Evolutionary conservation across 305 asterid species (phyloP).

Genomic region (Caryopteris hybrid): DNA sequence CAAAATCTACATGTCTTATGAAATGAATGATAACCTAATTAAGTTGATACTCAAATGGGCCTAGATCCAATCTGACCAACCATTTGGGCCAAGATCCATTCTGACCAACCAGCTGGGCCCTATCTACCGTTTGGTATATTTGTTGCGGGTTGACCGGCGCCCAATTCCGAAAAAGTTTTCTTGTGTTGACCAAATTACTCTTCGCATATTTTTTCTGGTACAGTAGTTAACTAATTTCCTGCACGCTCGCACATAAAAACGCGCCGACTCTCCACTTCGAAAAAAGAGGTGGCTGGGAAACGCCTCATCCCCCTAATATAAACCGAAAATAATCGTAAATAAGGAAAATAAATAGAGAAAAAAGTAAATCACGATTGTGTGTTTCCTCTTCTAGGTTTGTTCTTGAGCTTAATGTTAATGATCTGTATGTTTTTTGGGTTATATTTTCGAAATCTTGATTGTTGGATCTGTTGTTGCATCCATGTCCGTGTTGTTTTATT

Average conservation of each 20-base stretch:
- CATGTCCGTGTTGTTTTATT: background rate
- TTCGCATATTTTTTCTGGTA: constrained; percentile 8
- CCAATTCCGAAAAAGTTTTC: background rate
- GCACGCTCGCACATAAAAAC: constrained; percentile 9
- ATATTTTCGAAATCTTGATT: background rate
- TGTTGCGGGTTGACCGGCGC: background rate
- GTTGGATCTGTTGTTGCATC: constrained; percentile 23
- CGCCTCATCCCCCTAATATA: constrained; percentile 14
- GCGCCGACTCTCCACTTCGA: constrained; percentile 38
- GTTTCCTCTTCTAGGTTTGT: constrained; percentile 17
- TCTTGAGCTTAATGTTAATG: background rate
- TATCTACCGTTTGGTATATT: background rate
- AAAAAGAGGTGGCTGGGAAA: constrained; percentile 27
- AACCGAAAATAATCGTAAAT: background rate
- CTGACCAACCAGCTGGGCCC: background rate
- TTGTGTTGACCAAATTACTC: background rate
- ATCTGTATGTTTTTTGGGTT: background rate
- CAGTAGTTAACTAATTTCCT: constrained; percentile 22
- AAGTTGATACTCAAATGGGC: background rate
- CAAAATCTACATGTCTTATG: no score
- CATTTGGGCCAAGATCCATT: background rate
- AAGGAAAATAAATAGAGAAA: background rate
- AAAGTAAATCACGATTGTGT: background rate
- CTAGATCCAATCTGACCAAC: background rate
- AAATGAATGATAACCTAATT: no score